A percentile compares a stretch with the other conserved stretches of the same genome.
These are phyloP conservation scores for Boletus coccyginus DNA, from an alignment of 768 basidiomycete genomes.

Conservation along the genomic window DNA sequence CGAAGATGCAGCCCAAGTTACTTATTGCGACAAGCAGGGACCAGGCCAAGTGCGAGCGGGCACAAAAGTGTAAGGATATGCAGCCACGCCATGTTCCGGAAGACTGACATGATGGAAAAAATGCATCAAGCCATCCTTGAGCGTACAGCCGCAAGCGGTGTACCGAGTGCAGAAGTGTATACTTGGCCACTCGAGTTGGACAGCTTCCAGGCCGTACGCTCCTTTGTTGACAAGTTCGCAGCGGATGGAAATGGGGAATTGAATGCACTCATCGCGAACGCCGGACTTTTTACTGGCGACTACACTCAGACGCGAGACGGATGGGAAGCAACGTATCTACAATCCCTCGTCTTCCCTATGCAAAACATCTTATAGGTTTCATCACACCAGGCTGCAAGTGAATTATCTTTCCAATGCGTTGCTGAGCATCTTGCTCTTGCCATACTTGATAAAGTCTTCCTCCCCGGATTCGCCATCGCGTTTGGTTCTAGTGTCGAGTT, in stretches of 20 bases:
- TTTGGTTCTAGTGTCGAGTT: conserved; percentile 33
- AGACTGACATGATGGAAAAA: neutral
- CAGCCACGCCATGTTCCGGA: neutral
- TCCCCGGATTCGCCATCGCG: conserved; percentile 22
- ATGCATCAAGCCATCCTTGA: conserved; percentile 14
- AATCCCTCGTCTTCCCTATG: neutral
- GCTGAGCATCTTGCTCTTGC: conserved; percentile 34
- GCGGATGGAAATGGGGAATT: conserved; percentile 20
- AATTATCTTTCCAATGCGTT: conserved; percentile 35
- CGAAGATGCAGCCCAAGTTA: conserved; percentile 28
- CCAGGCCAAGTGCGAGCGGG: conserved; percentile 23
- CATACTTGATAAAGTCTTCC: conserved; percentile 28
- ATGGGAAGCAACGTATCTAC: conserved; percentile 43
- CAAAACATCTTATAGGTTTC: neutral
- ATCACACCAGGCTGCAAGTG: conserved; percentile 32
- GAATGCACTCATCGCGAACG: conserved; percentile 33
- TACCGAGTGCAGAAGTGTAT: conserved; percentile 13
- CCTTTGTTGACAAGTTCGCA: conserved; percentile 25
- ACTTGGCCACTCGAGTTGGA: conserved; percentile 35
- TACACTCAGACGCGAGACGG: conserved; percentile 42
- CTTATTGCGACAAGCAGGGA: conserved; percentile 36
- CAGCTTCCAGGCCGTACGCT: conserved; percentile 19
- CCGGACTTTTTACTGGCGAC: conserved; percentile 14
- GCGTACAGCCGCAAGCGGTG: conserved; percentile 4
- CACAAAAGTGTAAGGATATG: conserved; percentile 14